Conservation (phyloP, 306 rosid species). For the Argentina anserina region DNA sequence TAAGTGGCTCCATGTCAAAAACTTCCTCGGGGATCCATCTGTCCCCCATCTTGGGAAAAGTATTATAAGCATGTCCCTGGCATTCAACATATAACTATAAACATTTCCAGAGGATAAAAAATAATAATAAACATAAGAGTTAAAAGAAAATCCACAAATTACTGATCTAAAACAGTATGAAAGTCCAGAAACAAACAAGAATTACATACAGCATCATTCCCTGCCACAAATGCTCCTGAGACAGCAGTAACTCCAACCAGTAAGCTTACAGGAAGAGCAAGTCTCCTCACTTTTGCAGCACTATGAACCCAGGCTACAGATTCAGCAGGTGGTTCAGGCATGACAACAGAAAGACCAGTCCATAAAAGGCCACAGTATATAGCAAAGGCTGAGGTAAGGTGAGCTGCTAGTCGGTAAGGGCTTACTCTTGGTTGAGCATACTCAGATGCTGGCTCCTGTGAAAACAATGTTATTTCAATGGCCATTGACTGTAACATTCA, state of each 20-base stretch:
- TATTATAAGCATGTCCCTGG: slow-evolving; percentile 81
- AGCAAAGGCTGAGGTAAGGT: slow-evolving; percentile 88
- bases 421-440: slow-evolving; percentile 91
- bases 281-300: slow-evolving; percentile 77
- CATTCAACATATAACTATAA: slow-evolving; percentile 17
- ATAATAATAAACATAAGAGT: slow-evolving; percentile 53
- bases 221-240: slow-evolving; percentile 93
- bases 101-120: background rate
- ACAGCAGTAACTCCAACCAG: slow-evolving; percentile 78
- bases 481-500: background rate
- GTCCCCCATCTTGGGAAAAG: slow-evolving; percentile 91
- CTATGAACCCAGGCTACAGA: slow-evolving; percentile 71
- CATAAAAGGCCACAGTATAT: slow-evolving; percentile 86
- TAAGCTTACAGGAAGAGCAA: slow-evolving; percentile 66
- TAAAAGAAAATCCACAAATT: slow-evolving; percentile 24
- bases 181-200: slow-evolving; percentile 15
- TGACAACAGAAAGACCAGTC: slow-evolving; percentile 84
- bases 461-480: slow-evolving; percentile 12
- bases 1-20: slow-evolving; percentile 68
- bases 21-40: slow-evolving; percentile 71
- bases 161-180: slow-evolving; percentile 35
- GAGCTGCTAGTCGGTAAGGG: slow-evolving; percentile 92
- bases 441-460: slow-evolving; percentile 84
- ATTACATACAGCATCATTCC: slow-evolving; percentile 82
- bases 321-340: slow-evolving; percentile 88